These are phyloP conservation scores for Nakazawaea wickerhamii DNA, from an alignment of 805 yeast genomes.

Conservation along the genomic window DNA sequence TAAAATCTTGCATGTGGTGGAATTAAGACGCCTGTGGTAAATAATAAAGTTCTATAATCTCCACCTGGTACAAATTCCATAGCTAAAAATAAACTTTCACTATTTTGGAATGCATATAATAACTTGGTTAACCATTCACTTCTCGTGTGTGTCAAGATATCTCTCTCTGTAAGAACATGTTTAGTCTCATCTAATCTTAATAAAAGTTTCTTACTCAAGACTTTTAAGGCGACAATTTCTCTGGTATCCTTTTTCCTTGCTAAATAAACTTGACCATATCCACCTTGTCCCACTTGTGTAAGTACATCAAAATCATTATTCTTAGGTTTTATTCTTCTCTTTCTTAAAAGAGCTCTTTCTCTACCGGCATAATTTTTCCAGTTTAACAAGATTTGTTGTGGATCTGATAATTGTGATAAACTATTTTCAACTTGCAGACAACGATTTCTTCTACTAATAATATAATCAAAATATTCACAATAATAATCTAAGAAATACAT, in stretches of 20 bases:
- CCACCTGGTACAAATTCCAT: slow-evolving; percentile 99
- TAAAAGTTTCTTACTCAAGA: slow-evolving; percentile 79
- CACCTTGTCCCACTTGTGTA: slow-evolving; percentile 99
- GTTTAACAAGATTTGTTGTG: slow-evolving; percentile 31
- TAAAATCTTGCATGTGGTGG: slow-evolving; percentile 96
- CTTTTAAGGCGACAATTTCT: slow-evolving; percentile 93
- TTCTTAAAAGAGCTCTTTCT: slow-evolving; percentile 79
- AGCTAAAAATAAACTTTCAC: slow-evolving; percentile 84
- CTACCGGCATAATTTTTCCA: slow-evolving; percentile 80
- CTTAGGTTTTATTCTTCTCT: slow-evolving; percentile 85
- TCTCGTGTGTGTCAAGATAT: slow-evolving; percentile 91
- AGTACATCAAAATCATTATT: slow-evolving; percentile 94
- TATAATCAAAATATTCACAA: slow-evolving; percentile 92
- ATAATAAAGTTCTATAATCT: slow-evolving; percentile 89
- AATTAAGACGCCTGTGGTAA: slow-evolving; percentile 86
- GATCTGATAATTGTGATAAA: slow-evolving; percentile 30
- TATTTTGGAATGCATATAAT: slow-evolving; percentile 91
- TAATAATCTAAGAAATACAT: slow-evolving; percentile 92
- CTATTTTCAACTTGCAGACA: slow-evolving; percentile 62
- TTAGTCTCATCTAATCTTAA: slow-evolving; percentile 89
- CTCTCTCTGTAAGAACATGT: slow-evolving; percentile 94
- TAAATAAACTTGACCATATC: slow-evolving; percentile 96
- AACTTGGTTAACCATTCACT: slow-evolving; percentile 94
- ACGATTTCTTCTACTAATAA: slow-evolving; percentile 80
- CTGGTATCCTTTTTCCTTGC: slow-evolving; percentile 92